These are phyloP conservation scores for Aspergillus ruber DNA, from an alignment of 2,329 filamentous ascomycete genomes.

Conservation along the genomic window DNA sequence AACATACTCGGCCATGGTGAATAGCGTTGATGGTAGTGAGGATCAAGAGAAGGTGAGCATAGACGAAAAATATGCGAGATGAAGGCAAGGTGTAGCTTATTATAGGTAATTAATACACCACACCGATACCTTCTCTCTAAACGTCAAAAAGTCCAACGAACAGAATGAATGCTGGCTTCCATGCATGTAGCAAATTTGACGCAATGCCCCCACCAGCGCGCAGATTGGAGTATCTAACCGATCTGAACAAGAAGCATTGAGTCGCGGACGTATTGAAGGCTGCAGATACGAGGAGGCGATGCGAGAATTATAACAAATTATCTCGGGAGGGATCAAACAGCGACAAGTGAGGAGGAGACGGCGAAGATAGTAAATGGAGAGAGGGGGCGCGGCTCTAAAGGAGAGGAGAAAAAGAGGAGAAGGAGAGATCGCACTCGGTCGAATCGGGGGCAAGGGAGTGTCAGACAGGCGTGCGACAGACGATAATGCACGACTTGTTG, in stretches of 20 bases:
- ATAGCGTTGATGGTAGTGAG: slow-evolving; percentile 17
- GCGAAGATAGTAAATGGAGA: background rate
- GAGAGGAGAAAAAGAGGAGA: background rate
- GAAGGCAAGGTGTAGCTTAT: no score
- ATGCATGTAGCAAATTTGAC: slow-evolving; percentile 12
- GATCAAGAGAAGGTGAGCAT: slow-evolving; percentile 10
- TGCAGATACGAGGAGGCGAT: slow-evolving; percentile 6
- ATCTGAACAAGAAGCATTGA: slow-evolving; percentile 14
- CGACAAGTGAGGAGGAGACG: background rate
- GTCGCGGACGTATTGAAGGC: slow-evolving; percentile 4
- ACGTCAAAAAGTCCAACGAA: slow-evolving; percentile 9
- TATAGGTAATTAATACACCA: background rate
- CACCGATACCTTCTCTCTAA: slow-evolving; percentile 6
- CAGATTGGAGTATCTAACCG: slow-evolving; percentile 11
- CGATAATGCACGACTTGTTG: background rate
- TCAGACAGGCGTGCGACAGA: background rate
- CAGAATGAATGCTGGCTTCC: slow-evolving; percentile 5
- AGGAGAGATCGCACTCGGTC: background rate
- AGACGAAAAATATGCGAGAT: slow-evolving; percentile 3
- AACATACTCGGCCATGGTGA: slow-evolving; percentile 37
- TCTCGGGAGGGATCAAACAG: background rate
- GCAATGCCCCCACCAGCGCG: slow-evolving; percentile 20
- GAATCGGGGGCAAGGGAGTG: background rate
- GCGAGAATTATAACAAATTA: background rate
- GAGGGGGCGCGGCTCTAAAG: no score